Percentiles rank a stretch among this genome's conserved stretches.
These are phyloP conservation scores for Pinus tabuliformis DNA, from an alignment of 75 land plant species.

Conservation along the genomic window DNA sequence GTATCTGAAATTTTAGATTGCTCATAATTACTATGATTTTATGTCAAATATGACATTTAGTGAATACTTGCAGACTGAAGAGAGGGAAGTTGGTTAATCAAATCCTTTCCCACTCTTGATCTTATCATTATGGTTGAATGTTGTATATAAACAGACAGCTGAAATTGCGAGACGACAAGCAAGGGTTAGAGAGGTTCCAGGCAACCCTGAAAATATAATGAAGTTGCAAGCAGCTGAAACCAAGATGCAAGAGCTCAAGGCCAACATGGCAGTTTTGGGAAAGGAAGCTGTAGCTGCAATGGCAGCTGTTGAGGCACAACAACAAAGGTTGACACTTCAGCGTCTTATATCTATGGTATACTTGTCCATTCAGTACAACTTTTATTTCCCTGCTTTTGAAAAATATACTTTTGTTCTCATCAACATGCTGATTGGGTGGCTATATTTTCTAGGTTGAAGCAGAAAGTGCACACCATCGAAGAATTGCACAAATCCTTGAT, in stretches of 20 bases:
- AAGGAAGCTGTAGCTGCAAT: conserved; percentile 86
- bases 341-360: conserved; percentile 73
- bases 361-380: not conserved
- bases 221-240: conserved; percentile 73
- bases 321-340: conserved; percentile 77
- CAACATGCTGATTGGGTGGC: not conserved
- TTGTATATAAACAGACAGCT: conserved; percentile 33
- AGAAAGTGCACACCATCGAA: conserved; percentile 54
- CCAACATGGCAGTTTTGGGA: conserved; percentile 81
- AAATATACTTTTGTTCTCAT: not conserved
- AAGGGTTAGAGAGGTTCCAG: conserved; percentile 51
- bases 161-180: conserved; percentile 67
- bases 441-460: conserved; percentile 58
- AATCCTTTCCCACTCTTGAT: not conserved
- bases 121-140: not conserved
- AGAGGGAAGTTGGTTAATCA: not conserved
- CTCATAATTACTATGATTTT: not conserved
- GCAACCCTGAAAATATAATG: conserved; percentile 51
- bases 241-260: conserved; percentile 69
- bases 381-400: not conserved
- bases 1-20: not conserved
- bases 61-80: not conserved
- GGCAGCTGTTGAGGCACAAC: conserved; percentile 77
- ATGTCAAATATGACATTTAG: not conserved
- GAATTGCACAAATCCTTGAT: conserved; percentile 63